Percentiles rank a stretch among this genome's conserved stretches.
Conservation (phyloP, 352 stramenopile species). For the Phytophthora macrochlamydospora region DNA sequence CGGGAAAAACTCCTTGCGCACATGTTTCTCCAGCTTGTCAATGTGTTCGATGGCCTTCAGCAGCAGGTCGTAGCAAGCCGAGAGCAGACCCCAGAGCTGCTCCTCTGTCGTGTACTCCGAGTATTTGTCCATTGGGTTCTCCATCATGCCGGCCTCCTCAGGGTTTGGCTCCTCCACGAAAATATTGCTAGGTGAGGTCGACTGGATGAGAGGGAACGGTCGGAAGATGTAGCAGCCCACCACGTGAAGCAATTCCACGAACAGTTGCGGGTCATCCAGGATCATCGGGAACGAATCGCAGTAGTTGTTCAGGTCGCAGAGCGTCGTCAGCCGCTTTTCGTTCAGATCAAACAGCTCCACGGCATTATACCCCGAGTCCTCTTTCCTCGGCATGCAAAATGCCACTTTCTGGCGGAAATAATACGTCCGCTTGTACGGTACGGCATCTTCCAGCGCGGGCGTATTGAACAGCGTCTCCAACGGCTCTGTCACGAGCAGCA, state of each 20-base stretch:
- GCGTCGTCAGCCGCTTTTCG: constrained; percentile 79
- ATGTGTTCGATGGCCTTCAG: constrained; percentile 89
- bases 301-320: constrained; percentile 88
- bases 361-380: constrained; percentile 46
- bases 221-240: constrained; percentile 87
- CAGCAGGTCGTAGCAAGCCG: constrained; percentile 81
- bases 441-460: constrained; percentile 73
- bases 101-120: constrained; percentile 86
- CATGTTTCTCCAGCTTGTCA: constrained; percentile 88
- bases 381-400: constrained; percentile 72
- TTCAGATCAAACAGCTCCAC: constrained; percentile 87
- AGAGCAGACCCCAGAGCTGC: constrained; percentile 82
- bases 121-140: constrained; percentile 86
- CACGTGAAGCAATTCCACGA: constrained; percentile 79
- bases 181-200: constrained; percentile 69
- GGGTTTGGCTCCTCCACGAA: constrained; percentile 83
- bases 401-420: constrained; percentile 88
- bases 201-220: constrained; percentile 60
- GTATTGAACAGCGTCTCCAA: constrained; percentile 82
- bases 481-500: constrained; percentile 61
- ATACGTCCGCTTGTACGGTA: constrained; percentile 84
- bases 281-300: constrained; percentile 86
- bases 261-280: constrained; percentile 80
- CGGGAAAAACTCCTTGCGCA: constrained; percentile 86
- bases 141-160: constrained; percentile 55